Evolutionary conservation across 805 yeast genomes (phyloP).

Genomic region (Candida stauntonica): DNA sequence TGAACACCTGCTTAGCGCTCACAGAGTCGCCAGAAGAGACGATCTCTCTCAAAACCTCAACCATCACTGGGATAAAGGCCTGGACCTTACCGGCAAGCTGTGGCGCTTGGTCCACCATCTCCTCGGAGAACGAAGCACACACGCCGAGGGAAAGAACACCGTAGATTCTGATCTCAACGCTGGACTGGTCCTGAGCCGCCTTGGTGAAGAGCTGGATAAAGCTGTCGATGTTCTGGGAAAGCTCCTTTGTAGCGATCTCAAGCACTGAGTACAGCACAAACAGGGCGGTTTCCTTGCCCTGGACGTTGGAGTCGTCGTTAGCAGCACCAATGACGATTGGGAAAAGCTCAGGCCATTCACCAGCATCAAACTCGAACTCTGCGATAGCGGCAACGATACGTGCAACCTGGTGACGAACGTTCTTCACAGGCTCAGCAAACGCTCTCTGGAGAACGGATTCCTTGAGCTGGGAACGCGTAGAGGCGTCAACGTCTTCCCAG

Average conservation of each 20-base stretch:
- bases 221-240: constrained; percentile 56
- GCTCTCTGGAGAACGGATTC: constrained; percentile 64
- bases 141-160: constrained; percentile 73
- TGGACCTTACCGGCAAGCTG: constrained; percentile 51
- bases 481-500: constrained; percentile 52
- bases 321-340: constrained; percentile 68
- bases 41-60: constrained; percentile 72
- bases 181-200: constrained; percentile 56
- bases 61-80: constrained; percentile 71
- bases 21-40: constrained; percentile 68
- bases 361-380: constrained; percentile 61
- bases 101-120: constrained; percentile 44
- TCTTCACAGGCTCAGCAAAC: constrained; percentile 55
- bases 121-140: constrained; percentile 65
- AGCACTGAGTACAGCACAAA: constrained; percentile 73
- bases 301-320: constrained; percentile 42
- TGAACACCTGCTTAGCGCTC: constrained; percentile 70
- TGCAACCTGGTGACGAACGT: constrained; percentile 84
- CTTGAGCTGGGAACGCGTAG: constrained; percentile 57
- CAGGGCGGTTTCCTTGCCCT: constrained; percentile 75
- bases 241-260: constrained; percentile 61
- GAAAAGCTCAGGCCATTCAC: constrained; percentile 73
- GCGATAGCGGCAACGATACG: constrained; percentile 88
- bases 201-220: constrained; percentile 66
- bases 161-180: constrained; percentile 74